Evolutionary conservation across 768 basidiomycete species (phyloP).

Genomic region (Termitomyces sp.): DNA sequence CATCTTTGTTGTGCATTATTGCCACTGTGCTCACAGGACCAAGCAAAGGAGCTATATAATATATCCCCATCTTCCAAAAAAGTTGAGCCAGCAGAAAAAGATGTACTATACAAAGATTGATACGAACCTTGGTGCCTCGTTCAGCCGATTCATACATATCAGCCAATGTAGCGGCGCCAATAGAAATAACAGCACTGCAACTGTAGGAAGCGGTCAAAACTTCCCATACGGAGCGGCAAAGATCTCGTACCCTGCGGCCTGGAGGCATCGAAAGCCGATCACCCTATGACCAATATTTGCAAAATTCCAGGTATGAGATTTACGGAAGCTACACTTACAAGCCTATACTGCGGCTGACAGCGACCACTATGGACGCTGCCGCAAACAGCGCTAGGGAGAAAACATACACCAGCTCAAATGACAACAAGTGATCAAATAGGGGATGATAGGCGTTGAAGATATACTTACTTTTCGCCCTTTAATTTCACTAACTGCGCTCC

Average conservation of each 20-base stretch:
- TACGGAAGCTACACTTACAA: slow-evolving; percentile 26
- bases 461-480: slow-evolving; percentile 59
- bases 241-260: slow-evolving; percentile 51
- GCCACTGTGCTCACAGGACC: slow-evolving; percentile 40
- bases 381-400: slow-evolving; percentile 45
- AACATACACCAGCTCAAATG: slow-evolving; percentile 48
- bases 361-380: slow-evolving; percentile 50
- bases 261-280: slow-evolving; percentile 62
- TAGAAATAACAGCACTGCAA: slow-evolving; percentile 27
- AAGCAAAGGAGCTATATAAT: slow-evolving; percentile 74
- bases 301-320: not conserved
- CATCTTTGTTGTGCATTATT: not conserved
- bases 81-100: slow-evolving; percentile 14
- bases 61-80: slow-evolving; percentile 58
- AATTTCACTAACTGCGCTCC: slow-evolving; percentile 69
- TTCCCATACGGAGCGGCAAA: not conserved
- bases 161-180: slow-evolving; percentile 74
- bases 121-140: slow-evolving; percentile 52
- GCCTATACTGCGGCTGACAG: slow-evolving; percentile 46
- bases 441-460: not conserved
- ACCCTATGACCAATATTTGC: slow-evolving; percentile 27
- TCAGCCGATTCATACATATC: slow-evolving; percentile 74
- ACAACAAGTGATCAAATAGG: not conserved
- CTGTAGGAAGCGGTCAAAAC: slow-evolving; percentile 1
- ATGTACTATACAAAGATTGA: not conserved